phyloP scores from a whole-genome alignment of 2,329 filamentous ascomycete species.

The Diplodia scrobiculata region DNA sequence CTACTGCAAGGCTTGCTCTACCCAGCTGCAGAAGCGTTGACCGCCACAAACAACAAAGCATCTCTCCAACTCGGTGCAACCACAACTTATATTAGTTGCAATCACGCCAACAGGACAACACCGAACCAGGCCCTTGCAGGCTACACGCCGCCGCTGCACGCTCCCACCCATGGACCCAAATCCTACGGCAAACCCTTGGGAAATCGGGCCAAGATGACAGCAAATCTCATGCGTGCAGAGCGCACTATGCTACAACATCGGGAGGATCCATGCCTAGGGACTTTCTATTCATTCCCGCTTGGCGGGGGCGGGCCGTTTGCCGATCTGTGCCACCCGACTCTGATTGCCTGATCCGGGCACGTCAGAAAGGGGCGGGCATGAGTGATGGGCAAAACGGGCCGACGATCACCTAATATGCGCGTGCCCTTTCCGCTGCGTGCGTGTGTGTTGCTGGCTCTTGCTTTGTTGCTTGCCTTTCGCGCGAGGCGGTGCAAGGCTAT shows the following conservation, averaged over 20 bases:
- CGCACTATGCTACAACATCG: not conserved
- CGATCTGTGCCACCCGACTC: not conserved
- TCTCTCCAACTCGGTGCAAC: not conserved
- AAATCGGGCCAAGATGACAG: not conserved
- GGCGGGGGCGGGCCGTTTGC: not conserved
- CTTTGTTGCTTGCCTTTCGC: not conserved
- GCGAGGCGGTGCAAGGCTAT: not conserved
- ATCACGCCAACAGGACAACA: not conserved
- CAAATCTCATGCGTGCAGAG: not conserved
- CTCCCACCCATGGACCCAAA: not conserved
- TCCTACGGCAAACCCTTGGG: not conserved
- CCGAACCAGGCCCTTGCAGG: not conserved
- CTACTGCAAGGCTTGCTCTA: slow-evolving; percentile 1
- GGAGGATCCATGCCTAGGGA: not conserved
- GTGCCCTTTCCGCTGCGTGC: not conserved
- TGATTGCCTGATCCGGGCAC: not conserved
- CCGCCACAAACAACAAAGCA: not conserved
- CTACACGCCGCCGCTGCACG: not conserved
- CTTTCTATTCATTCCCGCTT: not conserved
- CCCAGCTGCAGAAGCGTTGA: slow-evolving; percentile 1
- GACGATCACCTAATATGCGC: not conserved
- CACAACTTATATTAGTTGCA: not conserved
- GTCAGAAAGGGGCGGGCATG: not conserved
- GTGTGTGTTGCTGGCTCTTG: not conserved
- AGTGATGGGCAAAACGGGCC: not conserved